Evolutionary conservation across 2,329 filamentous ascomycete genomes (phyloP).

Genomic region (Venturia carpophila): DNA sequence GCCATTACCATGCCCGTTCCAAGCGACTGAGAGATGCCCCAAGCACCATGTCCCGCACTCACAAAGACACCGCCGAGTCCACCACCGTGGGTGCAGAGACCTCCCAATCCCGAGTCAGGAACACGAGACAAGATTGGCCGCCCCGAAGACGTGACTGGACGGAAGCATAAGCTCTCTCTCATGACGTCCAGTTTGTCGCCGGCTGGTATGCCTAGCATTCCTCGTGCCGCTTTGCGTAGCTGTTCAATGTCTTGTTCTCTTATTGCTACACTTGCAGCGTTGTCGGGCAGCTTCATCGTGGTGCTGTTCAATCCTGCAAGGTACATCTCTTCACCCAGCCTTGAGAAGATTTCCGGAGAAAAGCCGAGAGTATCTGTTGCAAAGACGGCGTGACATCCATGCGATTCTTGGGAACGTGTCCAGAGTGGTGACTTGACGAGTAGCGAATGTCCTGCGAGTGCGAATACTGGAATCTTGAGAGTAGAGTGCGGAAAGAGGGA

Average conservation of each 20-base stretch:
- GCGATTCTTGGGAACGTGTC: constrained; percentile 35
- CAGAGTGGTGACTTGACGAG: constrained; percentile 55
- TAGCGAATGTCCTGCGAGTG: constrained; percentile 64
- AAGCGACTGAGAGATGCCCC: constrained; percentile 49
- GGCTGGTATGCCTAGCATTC: constrained; percentile 40
- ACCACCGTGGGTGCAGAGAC: constrained; percentile 35
- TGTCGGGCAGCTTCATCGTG: constrained; percentile 50
- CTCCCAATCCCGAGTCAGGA: constrained; percentile 48
- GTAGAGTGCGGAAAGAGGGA: constrained; percentile 54
- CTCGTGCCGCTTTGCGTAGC: constrained; percentile 43
- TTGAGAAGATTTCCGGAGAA: constrained; percentile 63
- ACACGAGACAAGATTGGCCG: constrained; percentile 56
- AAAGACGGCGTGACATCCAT: constrained; percentile 61
- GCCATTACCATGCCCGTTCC: constrained; percentile 65
- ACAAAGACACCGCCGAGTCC: constrained; percentile 59
- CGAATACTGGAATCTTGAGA: constrained; percentile 48
- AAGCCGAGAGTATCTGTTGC: constrained; percentile 51
- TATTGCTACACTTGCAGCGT: constrained; percentile 45
- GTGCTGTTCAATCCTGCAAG: constrained; percentile 63
- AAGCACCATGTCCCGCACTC: constrained; percentile 66
- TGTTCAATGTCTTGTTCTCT: constrained; percentile 41
- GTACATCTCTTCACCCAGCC: constrained; percentile 61
- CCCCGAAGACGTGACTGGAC: constrained; percentile 59
- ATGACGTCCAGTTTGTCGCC: constrained; percentile 53
- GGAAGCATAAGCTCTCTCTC: constrained; percentile 62